Evolutionary conservation across 2,329 filamentous ascomycete genomes (phyloP).

Genomic region (Aureobasidium zeae): DNA sequence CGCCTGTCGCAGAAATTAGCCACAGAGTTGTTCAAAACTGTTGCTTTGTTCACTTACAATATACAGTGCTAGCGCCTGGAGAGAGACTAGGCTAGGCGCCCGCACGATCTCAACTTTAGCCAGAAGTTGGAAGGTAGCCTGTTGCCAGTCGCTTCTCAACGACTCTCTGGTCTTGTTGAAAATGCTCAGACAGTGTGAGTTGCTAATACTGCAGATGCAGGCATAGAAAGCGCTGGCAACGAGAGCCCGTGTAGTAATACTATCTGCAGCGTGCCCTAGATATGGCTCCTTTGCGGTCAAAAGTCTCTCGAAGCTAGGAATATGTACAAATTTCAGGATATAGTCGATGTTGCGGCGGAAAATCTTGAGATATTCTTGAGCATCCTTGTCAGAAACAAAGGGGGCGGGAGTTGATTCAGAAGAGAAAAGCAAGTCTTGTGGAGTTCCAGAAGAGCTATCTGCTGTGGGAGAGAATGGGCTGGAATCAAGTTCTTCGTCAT

Average conservation of each 20-base stretch:
- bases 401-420: not conserved
- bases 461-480: not conserved
- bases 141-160: slow-evolving; percentile 4
- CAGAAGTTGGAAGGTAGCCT: not conserved
- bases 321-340: slow-evolving; percentile 4
- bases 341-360: slow-evolving; percentile 3
- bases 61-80: slow-evolving; percentile 3
- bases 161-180: slow-evolving; percentile 6
- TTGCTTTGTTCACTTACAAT: not conserved
- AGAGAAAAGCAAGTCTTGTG: slow-evolving; percentile 2
- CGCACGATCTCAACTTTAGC: not conserved
- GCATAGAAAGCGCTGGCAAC: slow-evolving; percentile 10
- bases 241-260: not conserved
- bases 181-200: slow-evolving; percentile 1
- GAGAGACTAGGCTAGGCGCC: not conserved
- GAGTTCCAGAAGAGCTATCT: not conserved
- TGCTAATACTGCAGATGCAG: slow-evolving; percentile 4
- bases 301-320: slow-evolving; percentile 1
- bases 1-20: slow-evolving; percentile 1
- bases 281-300: slow-evolving; percentile 7
- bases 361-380: slow-evolving; percentile 3
- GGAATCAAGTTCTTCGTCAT: slow-evolving; percentile 1
- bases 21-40: not conserved
- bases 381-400: not conserved
- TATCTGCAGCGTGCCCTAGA: not conserved